Evolutionary conservation across 2,329 filamentous ascomycete genomes (phyloP), one percentile per base, ranked within the genome.

Genomic region (Calonectria fujianensis): DNA sequence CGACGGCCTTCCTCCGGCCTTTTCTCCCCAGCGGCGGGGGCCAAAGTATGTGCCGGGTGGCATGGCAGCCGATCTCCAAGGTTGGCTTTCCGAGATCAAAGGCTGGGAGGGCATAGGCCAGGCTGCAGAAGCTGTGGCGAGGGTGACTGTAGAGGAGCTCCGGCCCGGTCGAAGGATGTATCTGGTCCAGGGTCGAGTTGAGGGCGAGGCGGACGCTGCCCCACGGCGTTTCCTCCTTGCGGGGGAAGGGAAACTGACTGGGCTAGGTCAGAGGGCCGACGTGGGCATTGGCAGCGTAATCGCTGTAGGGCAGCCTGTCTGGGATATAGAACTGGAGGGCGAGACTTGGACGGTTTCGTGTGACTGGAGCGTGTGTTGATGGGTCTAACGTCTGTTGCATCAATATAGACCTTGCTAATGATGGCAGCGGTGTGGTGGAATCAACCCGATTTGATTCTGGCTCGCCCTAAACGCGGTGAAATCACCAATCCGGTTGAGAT

Each of bases 1-100:
- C 16, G 74, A 81, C 37, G 77, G 80, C 10, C 73, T 82, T 20
- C 80, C 83, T 4, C 72, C 77, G 11, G 79, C 81, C 20, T 85
- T 86, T 57, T 85, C 85, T 2, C 85, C 85, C 3, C 85, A 84
- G 72, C 82, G 83, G 1, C 80, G 84, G 48, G 84, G 85, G 20
- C 80, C 75, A 16, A 83, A 79, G 69, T 87, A 86, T 37, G 29
- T 86, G 0, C 66, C 83, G 5, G 82, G 83, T 24, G 86, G 86
- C 0, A 77, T 87, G 29, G 86, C 86, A 1, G 83, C 85, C 2
- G 82, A 82, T 57, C 79, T 87, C 9, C 86, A 87, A 73, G 83
- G 83, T 18, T 86, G 85, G 84, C 79, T 87, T 13, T 86, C 86
- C 0, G 85, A 87, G 29, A 81, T 87, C 31, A 86, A 84, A 74